Evolutionary conservation across 352 stramenopile genomes (phyloP), one percentile per base, ranked within the genome.

Genomic region (Peronosclerospora sorghi): DNA sequence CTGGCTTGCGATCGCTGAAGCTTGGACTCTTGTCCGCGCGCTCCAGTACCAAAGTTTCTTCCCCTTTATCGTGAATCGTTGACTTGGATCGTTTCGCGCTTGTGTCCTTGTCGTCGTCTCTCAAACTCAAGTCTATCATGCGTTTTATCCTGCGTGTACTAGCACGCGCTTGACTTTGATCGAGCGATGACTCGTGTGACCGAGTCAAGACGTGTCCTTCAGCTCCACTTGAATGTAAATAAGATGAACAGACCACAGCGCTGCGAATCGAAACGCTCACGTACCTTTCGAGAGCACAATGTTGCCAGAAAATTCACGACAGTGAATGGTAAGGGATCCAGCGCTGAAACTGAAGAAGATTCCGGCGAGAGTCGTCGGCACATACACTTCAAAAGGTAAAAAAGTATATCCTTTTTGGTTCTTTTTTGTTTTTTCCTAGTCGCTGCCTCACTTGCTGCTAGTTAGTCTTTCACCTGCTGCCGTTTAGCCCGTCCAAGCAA

Each of bases 321-420:
- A 91, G 36, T 72, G 68, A 52, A 91, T 86, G 34, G 65, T 65
- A 23, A 91, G 64, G 35, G 56, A 43, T 8, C 78, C 78, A 8
- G 61, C 51, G 5, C 44, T 41, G 48, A 91, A 87, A 14, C 65
- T 47, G 41, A 91, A 91, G 43, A 68, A 61, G 32, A 91, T 68
- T 34, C 72, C 73, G 13, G 72, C 45, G 13, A 87, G 55, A 41
- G 61, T 54, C 28, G 55, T 53, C 0, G 75, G 78, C 17, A 91
- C 66, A 42, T 86, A 67, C 34, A 91, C 78, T 36, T 84, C 59
- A 17, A 91, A n/a, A n/a, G n/a, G n/a, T n/a, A n/a, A n/a, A n/a
- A n/a, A n/a, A n/a, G n/a, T n/a, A n/a, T n/a, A n/a, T n/a, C n/a
- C n/a, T n/a, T n/a, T n/a, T n/a, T n/a, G n/a, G n/a, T n/a, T n/a